Base-by-base conservation (phyloP, 23 red algal species). In the Gracilaria caudata region DNA sequence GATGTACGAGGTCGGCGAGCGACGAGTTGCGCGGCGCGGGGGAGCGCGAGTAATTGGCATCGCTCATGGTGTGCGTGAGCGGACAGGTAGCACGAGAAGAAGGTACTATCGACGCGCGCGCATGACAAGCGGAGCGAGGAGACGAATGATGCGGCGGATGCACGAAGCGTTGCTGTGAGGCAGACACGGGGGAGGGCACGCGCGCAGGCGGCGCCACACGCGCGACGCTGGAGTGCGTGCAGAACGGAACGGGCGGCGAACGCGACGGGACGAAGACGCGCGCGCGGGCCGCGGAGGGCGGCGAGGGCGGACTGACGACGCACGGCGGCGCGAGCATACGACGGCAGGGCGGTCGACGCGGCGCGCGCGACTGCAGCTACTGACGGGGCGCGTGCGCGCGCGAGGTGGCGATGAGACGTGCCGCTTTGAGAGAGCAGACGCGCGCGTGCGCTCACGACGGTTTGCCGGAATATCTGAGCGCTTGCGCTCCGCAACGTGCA, bases 21-120 rank as follows among this genome's bases (percentile, higher is more conserved):
- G 81, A 83, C 37, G 80, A 83, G 43, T 51, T 72, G 51, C 81
- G 63, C 4, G 41, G 32, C 11, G 81, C 26, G 10, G 81, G 81
- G 12, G 81, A 86, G 56, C 81, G 63, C 20, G 81, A 26, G 64
- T 86, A 86, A 38, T 86, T 86, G 82, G 68, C 82, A 66, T 86
- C 68, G 28, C 66, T 73, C 82, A 86, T 86, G 82, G 70, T 40
- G 70, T 75, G 70, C 70, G 70, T 75, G 20, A 75, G 39, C 39
- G 43, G 4, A 10, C 39, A 75, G 70, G 47, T 38, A 3, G 47
- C 39, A 0, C 49, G 37, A 21, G 24, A 21, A 4, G 61, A 9
- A 38, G 13, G 0, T 0, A 7, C 33, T 47, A 75, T 16, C 43
- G 21, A 40, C 25, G 7, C 39, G 70, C 70, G 70, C 70, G 43